Base-by-base conservation (phyloP, 2,329 filamentous ascomycete species). In the Talaromyces sp. region DNA sequence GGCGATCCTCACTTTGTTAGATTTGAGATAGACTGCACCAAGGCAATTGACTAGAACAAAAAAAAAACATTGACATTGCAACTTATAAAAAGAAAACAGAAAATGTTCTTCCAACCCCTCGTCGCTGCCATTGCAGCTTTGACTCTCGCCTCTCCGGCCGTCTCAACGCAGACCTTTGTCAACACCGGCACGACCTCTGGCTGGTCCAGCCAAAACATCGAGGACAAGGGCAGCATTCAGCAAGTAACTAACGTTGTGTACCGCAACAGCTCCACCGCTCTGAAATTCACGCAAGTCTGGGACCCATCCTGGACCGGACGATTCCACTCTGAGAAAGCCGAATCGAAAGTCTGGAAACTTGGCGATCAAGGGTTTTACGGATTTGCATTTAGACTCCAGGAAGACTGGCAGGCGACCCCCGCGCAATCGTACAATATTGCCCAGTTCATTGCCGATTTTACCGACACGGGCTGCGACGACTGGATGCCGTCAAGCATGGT, bases 371-470 rank as follows among this genome's bases (percentile, higher is more conserved):
- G 75, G 26, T 81, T 78, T 70, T 82, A 83, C 71, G 79, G 80
- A 38, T 83, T 83, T 67, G 70, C 72, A 0, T 82, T 83, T 71
- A 77, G 79, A n/a, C 75, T 83, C 8, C 73, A 76, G 27, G 66
- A 77, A 0, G 58, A 71, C 60, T 82, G 80, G 81, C 68, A 82
- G 63, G 81, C 80, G 66, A 64, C 68, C n/a, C 70, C 71, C 14
- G 67, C 69, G 1, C 78, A 81, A 67, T 70, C 68, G 55, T 82
- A 78, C 70, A 80, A 82, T 70, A 67, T 82, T 51, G 78, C 75
- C 0, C 80, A 83, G 69, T 83, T 82, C 71, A 82, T 82, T 64
- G 78, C 79, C 59, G 74, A 82, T 63, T 81, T 81, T 62, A 68
- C 69, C 1, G 74, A 76, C 62, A 71, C 75, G 3, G 70, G 71